phyloP scores from a whole-genome alignment of 345 rosid genomes.

The Hibiscus mutabilis region DNA sequence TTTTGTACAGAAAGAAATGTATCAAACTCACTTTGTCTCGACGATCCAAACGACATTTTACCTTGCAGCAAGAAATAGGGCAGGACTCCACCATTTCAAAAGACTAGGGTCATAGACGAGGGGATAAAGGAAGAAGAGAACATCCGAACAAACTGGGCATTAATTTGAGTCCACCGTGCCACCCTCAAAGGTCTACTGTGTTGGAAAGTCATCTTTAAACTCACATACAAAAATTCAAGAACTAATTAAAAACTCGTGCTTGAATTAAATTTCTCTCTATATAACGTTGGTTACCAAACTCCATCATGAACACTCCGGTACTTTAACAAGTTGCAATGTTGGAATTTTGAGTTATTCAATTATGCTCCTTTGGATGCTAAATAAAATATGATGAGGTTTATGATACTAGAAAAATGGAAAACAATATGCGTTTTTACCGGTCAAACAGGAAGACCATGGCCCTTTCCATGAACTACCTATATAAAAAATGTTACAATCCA shows the following conservation, averaged over 20 bases:
- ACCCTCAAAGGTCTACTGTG: too few species aligned
- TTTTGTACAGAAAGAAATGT: conserved; percentile 17
- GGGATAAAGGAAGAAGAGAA: not conserved
- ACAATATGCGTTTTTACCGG: conserved; percentile 41
- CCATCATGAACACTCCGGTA: not conserved
- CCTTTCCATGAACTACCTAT: conserved; percentile 75
- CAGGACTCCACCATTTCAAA: conserved; percentile 42
- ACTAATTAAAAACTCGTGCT: not conserved
- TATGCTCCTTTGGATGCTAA: not conserved
- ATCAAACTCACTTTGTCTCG: conserved; percentile 79
- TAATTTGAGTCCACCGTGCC: not conserved
- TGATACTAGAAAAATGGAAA: not conserved
- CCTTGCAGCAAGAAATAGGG: conserved; percentile 72
- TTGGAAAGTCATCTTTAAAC: not conserved
- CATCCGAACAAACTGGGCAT: not conserved
- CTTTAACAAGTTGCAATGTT: not conserved
- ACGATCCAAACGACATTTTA: conserved; percentile 82
- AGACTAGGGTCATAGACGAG: not conserved
- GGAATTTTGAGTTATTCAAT: not conserved
- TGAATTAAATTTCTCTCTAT: not conserved
- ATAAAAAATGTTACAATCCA: too few species aligned
- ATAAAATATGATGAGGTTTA: not conserved
- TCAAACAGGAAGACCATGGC: conserved; percentile 77
- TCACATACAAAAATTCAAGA: not conserved
- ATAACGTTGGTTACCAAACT: not conserved